Base-by-base conservation (phyloP, 2,329 filamentous ascomycete species). In the Colletotrichum coccodes region DNA sequence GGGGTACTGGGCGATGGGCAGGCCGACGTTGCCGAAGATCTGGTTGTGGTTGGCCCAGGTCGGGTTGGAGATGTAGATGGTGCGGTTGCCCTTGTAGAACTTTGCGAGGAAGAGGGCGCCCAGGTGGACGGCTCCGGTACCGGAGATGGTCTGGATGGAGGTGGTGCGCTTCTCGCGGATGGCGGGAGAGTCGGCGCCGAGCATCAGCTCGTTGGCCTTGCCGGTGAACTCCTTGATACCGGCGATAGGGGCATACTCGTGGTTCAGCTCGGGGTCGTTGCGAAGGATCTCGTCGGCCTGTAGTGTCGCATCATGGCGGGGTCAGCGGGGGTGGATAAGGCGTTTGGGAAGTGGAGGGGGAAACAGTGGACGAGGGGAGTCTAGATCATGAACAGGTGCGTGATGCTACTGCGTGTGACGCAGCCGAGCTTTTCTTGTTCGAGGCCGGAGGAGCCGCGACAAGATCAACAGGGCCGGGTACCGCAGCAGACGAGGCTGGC, bases 21-120 rank as follows among this genome's bases (percentile, higher is more conserved):
- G 86, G 75, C 89, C 87, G 77, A 98, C 94, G 79, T 98, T 98
- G 82, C 86, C 89, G 85, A 99, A 97, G 86, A 99, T 98, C 82
- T 98, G 96, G 85, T 97, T 91, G 90, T 99, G 96, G 85, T 99
- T 99, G 74, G 93, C 94, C 96, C 96, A 99, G 71, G 96, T 99
- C 60, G 96, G 96, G 81, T 92, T 93, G 76, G 94, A 97, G 80
- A 98, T 87, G 87, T 97, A 98, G 82, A 97, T 89, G 68, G 91
- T 89, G 73, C 89, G 91, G 83, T 87, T 89, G 78, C 88, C 87
- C 77, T 86, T 85, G 87, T 94, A 97, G 89, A 98, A 99, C 81
- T 92, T 95, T 80, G 92, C 86, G 70, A 99, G 91, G 90, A 99
- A 99, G 74, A 97, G 91, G 72, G 91, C 95, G 73, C 96, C 96